phyloP scores from a whole-genome alignment of 1,139 yeast species.

The Pichia sp. region DNA sequence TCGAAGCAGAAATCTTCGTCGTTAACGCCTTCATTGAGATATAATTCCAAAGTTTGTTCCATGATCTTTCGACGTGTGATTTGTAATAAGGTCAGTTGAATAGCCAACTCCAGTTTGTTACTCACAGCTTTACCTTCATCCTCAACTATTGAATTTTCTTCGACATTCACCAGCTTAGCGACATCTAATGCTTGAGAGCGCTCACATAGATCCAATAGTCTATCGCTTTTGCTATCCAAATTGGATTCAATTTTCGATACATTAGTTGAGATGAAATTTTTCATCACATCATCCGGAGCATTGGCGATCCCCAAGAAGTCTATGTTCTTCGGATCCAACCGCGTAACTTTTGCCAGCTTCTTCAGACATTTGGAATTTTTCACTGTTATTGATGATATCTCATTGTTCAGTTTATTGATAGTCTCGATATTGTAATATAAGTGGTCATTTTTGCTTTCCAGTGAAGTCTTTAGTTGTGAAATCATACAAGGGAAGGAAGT shows the following conservation, averaged over 20 bases:
- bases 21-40: constrained; percentile 9
- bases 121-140: constrained; percentile 1
- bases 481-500: constrained; percentile 4
- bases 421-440: constrained; percentile 29
- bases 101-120: constrained; percentile 30
- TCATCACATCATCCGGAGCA: background rate
- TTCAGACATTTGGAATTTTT: constrained; percentile 21
- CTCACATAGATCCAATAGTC: constrained; percentile 27
- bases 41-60: constrained; percentile 9
- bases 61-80: constrained; percentile 45
- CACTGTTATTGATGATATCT: constrained; percentile 19
- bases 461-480: constrained; percentile 28
- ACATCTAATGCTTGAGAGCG: constrained; percentile 34
- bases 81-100: constrained; percentile 52
- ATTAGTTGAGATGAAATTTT: background rate
- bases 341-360: constrained; percentile 10
- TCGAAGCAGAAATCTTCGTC: constrained; percentile 14
- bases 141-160: constrained; percentile 15
- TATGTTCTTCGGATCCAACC: background rate
- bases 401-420: constrained; percentile 22
- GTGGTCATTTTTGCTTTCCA: constrained; percentile 38
- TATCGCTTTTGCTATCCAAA: constrained; percentile 15
- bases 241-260: background rate
- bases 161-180: constrained; percentile 32
- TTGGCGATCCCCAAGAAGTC: constrained; percentile 4